Conservation (phyloP, 129 eudicot genomes). For the Chrysanthemum makinoi region DNA sequence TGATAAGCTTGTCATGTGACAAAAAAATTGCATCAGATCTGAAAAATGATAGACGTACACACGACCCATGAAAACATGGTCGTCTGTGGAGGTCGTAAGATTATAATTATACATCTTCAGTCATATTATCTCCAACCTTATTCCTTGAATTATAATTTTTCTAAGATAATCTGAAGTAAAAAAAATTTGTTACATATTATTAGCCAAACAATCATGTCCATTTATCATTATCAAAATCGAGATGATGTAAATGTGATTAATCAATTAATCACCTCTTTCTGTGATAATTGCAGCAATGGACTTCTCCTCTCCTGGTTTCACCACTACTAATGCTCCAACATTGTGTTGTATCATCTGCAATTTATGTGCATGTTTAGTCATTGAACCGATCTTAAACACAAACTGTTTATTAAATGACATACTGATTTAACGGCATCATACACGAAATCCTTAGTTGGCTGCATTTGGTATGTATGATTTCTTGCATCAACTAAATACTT, state of each 20-base stretch:
- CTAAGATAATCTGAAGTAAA: conserved; percentile 80
- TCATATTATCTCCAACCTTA: conserved; percentile 98
- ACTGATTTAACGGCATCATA: too few species aligned
- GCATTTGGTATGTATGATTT: too few species aligned
- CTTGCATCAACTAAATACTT: too few species aligned
- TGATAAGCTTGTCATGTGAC: conserved; percentile 94
- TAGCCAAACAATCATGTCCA: neutral
- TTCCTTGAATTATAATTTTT: conserved; percentile 95
- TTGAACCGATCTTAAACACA: too few species aligned
- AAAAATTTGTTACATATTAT: neutral
- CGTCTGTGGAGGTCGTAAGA: neutral
- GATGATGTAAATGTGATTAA: neutral
- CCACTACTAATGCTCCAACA: conserved; percentile 99
- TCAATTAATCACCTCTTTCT: conserved; percentile 66
- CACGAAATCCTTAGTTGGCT: too few species aligned
- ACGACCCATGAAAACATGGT: neutral
- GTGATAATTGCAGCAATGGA: conserved; percentile 94
- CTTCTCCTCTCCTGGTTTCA: conserved; percentile 82
- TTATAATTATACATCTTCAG: conserved; percentile 75
- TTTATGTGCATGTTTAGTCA: too few species aligned
- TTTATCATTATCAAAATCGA: too few species aligned
- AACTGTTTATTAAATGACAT: too few species aligned
- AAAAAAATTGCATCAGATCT: neutral
- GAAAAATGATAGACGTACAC: neutral
- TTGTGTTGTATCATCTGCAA: conserved; percentile 77